phyloP scores from a whole-genome alignment of 805 yeast species.

The Cyberlindnera nakhonratchasimensis region DNA sequence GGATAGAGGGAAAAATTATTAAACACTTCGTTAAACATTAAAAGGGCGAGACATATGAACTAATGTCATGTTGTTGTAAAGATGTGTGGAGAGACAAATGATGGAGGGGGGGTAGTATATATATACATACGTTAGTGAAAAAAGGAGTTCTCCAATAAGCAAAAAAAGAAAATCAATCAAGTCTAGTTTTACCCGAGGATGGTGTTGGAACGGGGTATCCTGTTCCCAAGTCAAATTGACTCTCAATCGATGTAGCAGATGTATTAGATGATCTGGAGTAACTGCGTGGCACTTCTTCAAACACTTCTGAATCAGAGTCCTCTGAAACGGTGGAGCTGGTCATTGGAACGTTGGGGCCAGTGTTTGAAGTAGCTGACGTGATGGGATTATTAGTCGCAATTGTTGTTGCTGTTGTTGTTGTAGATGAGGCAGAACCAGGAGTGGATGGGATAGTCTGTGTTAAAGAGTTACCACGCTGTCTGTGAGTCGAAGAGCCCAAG shows the following conservation, averaged over 20 bases:
- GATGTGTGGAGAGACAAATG: background rate
- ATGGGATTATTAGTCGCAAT: slow-evolving; percentile 1
- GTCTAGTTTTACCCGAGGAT: slow-evolving; percentile 7
- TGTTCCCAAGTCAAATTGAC: slow-evolving; percentile 18
- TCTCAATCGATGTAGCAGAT: slow-evolving; percentile 27
- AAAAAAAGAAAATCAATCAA: slow-evolving; percentile 4
- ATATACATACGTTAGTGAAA: no score
- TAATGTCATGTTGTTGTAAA: no score
- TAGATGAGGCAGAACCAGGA: no score
- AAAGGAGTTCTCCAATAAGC: background rate
- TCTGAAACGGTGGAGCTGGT: slow-evolving; percentile 11
- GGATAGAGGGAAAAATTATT: background rate
- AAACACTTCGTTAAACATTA: background rate
- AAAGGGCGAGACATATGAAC: no score
- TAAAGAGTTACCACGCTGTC: slow-evolving; percentile 15
- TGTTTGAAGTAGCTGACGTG: background rate
- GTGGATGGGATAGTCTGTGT: slow-evolving; percentile 1
- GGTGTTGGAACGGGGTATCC: slow-evolving; percentile 10
- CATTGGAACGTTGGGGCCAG: slow-evolving; percentile 1
- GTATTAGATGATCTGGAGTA: slow-evolving; percentile 34
- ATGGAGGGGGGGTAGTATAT: no score
- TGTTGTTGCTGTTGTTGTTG: slow-evolving; percentile 1
- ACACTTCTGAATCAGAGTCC: slow-evolving; percentile 16
- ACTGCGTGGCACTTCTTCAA: slow-evolving; percentile 21
- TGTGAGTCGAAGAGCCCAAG: slow-evolving; percentile 16